phyloP scores from a whole-genome alignment of 306 rosid genomes.

The Dryas drummondii region DNA sequence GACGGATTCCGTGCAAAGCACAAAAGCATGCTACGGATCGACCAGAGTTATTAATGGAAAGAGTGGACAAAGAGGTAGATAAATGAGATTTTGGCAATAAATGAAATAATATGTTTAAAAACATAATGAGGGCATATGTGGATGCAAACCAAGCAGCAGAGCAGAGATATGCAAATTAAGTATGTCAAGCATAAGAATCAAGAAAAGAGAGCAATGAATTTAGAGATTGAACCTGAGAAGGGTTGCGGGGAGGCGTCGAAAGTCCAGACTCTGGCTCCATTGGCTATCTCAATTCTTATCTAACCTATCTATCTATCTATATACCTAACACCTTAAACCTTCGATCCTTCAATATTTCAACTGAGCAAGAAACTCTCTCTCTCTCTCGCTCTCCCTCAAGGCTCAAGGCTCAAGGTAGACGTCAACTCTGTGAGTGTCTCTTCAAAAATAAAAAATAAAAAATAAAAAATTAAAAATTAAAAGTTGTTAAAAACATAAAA shows the following conservation, averaged over 20 bases:
- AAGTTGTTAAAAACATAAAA: too few relatives aligned
- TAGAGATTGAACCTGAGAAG: slow-evolving; percentile 39
- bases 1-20: background rate
- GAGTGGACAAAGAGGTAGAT: background rate
- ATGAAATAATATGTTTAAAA: background rate
- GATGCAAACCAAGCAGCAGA: background rate
- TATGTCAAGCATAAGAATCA: too few relatives aligned
- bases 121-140: background rate
- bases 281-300: background rate
- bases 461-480: too few relatives aligned
- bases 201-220: background rate
- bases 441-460: too few relatives aligned
- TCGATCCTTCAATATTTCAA: too few relatives aligned
- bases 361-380: too few relatives aligned
- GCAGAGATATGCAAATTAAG: background rate
- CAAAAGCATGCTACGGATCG: background rate
- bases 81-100: background rate
- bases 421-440: too few relatives aligned
- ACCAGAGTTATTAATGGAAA: background rate
- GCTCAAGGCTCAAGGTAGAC: too few relatives aligned
- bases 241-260: slow-evolving; percentile 36
- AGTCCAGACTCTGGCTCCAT: slow-evolving; percentile 63
- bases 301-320: too few relatives aligned
- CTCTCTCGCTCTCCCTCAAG: too few relatives aligned
- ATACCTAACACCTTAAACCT: too few relatives aligned